phyloP scores from a whole-genome alignment of 148 eudicot species.

The Rhododendron mucronatum region DNA sequence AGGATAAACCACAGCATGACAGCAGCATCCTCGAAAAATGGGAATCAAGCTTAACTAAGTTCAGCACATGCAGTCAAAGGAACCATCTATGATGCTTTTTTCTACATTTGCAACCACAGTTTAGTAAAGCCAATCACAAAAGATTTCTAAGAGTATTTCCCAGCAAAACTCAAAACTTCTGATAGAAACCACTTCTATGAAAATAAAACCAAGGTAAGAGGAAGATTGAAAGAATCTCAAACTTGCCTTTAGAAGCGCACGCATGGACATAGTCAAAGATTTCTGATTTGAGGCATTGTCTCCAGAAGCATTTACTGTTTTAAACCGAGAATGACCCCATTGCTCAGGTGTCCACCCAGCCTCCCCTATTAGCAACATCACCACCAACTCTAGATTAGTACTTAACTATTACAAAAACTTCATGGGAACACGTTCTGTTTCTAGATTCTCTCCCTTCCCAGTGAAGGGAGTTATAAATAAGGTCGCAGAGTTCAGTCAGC shows the following conservation, averaged over 20 bases:
- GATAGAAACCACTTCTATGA: neutral
- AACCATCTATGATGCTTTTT: neutral
- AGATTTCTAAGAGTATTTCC: neutral
- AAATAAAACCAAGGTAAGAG: neutral
- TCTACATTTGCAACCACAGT: neutral
- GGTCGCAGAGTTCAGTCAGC: neutral
- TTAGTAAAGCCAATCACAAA: neutral
- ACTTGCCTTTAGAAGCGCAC: conserved; percentile 73
- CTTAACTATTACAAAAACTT: neutral
- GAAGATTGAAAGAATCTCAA: conserved; percentile 1
- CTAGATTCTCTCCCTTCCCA: neutral
- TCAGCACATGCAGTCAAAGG: neutral
- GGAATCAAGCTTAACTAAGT: neutral
- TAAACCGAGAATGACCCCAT: conserved; percentile 81
- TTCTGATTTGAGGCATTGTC: conserved; percentile 65
- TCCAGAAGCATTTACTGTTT: conserved; percentile 40
- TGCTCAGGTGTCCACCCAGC: conserved; percentile 99
- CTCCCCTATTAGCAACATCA: conserved; percentile 45
- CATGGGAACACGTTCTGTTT: neutral
- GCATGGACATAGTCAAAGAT: conserved; percentile 70
- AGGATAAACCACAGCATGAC: neutral
- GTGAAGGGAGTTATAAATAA: neutral
- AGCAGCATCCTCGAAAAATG: neutral
- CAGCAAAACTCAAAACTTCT: neutral
- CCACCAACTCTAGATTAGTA: conserved; percentile 1